Conservation (phyloP, 1,284 basidiomycete species). For the Tilletiopsis washingtonensis region DNA sequence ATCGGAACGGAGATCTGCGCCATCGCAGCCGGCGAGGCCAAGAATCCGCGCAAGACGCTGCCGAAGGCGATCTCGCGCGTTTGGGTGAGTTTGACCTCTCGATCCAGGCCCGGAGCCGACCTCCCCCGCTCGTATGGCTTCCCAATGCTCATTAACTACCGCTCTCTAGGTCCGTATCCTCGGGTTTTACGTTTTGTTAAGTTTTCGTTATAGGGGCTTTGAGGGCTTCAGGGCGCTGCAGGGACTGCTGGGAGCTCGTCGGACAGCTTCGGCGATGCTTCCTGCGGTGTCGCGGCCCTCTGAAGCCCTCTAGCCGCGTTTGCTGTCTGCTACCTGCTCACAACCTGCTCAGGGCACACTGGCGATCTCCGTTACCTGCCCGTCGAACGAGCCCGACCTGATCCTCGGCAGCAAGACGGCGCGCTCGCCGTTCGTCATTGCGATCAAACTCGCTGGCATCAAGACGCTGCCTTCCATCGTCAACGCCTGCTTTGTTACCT, state of each 20-base stretch:
- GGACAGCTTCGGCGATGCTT: too few species aligned
- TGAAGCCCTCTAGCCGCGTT: too few species aligned
- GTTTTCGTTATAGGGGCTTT: too few species aligned
- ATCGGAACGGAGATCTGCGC: constrained; percentile 77
- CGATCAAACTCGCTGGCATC: constrained; percentile 45
- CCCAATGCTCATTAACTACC: too few species aligned
- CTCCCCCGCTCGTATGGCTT: too few species aligned
- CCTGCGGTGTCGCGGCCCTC: too few species aligned
- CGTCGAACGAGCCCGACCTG: constrained; percentile 29
- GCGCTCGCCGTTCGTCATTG: constrained; percentile 49
- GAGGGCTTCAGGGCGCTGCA: too few species aligned
- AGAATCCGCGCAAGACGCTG: constrained; percentile 48
- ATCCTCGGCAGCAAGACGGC: constrained; percentile 23
- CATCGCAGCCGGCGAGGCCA: constrained; percentile 64
- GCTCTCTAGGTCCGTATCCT: constrained; percentile 19
- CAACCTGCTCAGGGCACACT: too few species aligned
- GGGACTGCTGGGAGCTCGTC: too few species aligned
- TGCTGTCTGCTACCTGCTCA: too few species aligned
- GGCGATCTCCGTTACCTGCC: constrained; percentile 32
- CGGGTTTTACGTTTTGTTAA: constrained; percentile 33
- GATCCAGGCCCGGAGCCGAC: too few species aligned
- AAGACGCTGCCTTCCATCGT: constrained; percentile 53
- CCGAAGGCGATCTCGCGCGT: constrained; percentile 34
- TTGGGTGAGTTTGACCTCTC: too few species aligned
- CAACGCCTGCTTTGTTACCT: constrained; percentile 68